Percentiles rank a stretch among this genome's conserved stretches.
Conservation (phyloP, 345 rosid species). For the Eucalyptus cloeziana region DNA sequence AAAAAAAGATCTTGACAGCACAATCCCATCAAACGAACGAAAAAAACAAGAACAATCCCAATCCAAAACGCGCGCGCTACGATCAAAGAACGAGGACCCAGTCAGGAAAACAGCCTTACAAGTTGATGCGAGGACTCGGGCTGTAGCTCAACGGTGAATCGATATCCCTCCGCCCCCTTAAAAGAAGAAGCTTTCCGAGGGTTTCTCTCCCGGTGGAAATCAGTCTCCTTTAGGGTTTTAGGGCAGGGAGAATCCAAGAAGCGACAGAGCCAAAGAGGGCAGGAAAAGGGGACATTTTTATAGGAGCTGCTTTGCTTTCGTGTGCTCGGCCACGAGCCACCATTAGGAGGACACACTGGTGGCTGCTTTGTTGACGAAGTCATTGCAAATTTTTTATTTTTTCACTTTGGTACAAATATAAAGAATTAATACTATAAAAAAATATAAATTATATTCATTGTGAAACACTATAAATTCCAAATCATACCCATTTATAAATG, state of each 20-base stretch:
- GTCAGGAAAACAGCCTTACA: not conserved
- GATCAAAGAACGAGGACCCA: not conserved
- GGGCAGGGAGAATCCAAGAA: not conserved
- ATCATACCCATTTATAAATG: no score
- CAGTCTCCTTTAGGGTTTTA: accelerated
- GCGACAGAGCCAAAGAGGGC: not conserved
- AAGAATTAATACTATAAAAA: no score
- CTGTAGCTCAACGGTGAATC: not conserved
- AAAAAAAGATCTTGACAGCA: not conserved
- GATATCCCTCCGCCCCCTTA: not conserved
- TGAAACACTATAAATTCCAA: no score
- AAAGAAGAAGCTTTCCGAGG: not conserved
- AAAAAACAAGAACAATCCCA: not conserved
- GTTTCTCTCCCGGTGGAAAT: not conserved
- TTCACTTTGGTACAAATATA: not conserved
- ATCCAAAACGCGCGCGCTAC: not conserved
- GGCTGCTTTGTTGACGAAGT: not conserved
- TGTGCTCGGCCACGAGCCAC: not conserved
- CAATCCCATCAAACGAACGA: not conserved
- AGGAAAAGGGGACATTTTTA: not conserved
- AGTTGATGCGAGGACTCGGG: not conserved
- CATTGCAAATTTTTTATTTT: not conserved
- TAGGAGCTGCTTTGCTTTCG: not conserved
- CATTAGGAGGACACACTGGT: not conserved
- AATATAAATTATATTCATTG: no score